Percentiles rank a stretch among this genome's conserved stretches.
Conservation (phyloP, 1,139 yeast genomes). For the Yamadazyma sp. region DNA sequence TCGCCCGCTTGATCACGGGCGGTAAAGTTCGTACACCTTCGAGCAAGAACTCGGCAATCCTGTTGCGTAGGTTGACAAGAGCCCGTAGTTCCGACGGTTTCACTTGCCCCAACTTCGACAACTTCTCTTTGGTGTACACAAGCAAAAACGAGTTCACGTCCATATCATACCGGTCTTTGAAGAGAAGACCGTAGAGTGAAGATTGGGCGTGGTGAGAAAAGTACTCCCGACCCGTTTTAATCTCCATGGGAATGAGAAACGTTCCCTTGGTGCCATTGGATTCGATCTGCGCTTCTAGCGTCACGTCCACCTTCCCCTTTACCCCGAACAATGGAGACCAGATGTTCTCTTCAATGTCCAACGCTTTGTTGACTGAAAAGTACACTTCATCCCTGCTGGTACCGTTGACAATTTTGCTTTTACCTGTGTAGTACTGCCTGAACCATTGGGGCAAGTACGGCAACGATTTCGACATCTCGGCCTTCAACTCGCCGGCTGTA, state of each 20-base stretch:
- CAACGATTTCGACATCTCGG: slow-evolving; percentile 36
- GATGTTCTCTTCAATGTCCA: slow-evolving; percentile 87
- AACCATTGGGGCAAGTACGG: slow-evolving; percentile 69
- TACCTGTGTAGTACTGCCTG: slow-evolving; percentile 37
- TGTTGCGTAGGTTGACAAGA: slow-evolving; percentile 67
- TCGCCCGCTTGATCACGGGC: slow-evolving; percentile 50
- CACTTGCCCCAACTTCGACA: slow-evolving; percentile 58
- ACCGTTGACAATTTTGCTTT: slow-evolving; percentile 38
- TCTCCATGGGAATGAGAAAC: slow-evolving; percentile 75
- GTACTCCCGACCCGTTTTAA: slow-evolving; percentile 77
- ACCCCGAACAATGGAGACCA: slow-evolving; percentile 92
- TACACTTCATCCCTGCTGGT: slow-evolving; percentile 26
- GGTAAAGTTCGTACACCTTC: slow-evolving; percentile 59
- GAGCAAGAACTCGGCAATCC: slow-evolving; percentile 59
- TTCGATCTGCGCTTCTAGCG: slow-evolving; percentile 59
- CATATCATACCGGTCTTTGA: slow-evolving; percentile 75
- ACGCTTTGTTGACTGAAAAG: slow-evolving; percentile 59
- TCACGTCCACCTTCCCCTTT: slow-evolving; percentile 89
- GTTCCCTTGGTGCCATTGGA: slow-evolving; percentile 31
- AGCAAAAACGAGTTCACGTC: slow-evolving; percentile 66
- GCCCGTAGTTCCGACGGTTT: slow-evolving; percentile 57
- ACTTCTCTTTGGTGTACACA: slow-evolving; percentile 68
- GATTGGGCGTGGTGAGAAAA: slow-evolving; percentile 85
- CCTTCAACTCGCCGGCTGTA: slow-evolving; percentile 46
- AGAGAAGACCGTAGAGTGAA: slow-evolving; percentile 74